Evolutionary conservation across 305 asterid genomes (phyloP), one percentile per base, ranked within the genome.

Genomic region (Vinca major): DNA sequence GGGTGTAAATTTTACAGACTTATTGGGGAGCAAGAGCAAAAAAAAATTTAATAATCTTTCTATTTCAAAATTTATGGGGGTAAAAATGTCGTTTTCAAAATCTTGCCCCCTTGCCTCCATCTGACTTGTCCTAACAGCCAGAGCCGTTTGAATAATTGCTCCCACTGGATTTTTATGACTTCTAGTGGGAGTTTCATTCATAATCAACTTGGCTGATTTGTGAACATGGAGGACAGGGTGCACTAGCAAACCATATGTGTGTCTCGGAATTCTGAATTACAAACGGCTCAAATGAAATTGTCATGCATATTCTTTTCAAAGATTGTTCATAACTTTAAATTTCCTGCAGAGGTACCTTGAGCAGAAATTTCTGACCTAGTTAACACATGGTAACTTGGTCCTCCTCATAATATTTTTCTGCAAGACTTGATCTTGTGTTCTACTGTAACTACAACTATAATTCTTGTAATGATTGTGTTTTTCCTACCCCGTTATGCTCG

Each of bases 281-380:
- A 33, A 33, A 58, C 44, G 6, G 9, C 20, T 58, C 33, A 9
- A 36, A 33, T 58, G 37, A 26, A 9, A 57, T 12, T 56, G 16
- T 17, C 12, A 36, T 33, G 12, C 33, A 57, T 58, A 39, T 13
- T 20, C 19, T 20, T 17, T 43, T 37, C 11, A 40, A 9, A 19
- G 63, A 40, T 43, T 70, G 12, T 62, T 70, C 33, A 10, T 62
- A 70, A 60, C 4, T 36, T 71, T 49, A 57, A 10, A 52, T 17
- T 43, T 43, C 4, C 1, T 50, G 33, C 37, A 47, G 26, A n/a
- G 39, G 45, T 53, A 40, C 57, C 48, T 6, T 37, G 48, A 5
- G n/a, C 12, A 11, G 53, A 69, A 13, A 39, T 40, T 41, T 21
- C 14, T 0, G 19, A 10, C 43, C 40, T 33, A 48, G 5, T 57